These are phyloP conservation scores for Kodamaea hsintzibuensis DNA, from an alignment of 805 yeast species.

Conservation along the genomic window DNA sequence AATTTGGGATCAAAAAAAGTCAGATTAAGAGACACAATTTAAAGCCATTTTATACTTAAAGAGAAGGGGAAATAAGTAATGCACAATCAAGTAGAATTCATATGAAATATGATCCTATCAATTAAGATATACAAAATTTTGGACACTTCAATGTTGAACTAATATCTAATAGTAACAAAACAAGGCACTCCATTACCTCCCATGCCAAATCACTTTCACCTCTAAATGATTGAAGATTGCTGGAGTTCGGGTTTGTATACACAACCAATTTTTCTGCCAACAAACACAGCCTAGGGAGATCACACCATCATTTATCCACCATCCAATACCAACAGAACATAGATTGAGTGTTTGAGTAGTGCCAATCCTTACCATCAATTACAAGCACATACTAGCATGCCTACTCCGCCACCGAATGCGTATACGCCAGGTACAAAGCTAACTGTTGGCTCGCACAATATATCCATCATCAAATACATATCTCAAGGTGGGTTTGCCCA, in stretches of 20 bases:
- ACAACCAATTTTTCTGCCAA: neutral
- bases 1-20: no score
- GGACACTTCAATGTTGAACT: no score
- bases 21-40: neutral
- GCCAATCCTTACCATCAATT: neutral
- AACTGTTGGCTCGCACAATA: slow-evolving; percentile 81
- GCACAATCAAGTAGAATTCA: neutral
- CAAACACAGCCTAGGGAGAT: neutral
- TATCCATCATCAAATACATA: slow-evolving; percentile 66
- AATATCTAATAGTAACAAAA: neutral
- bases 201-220: neutral
- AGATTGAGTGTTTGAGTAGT: neutral
- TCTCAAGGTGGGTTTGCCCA: slow-evolving; percentile 96
- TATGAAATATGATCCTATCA: neutral
- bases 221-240: neutral
- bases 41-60: neutral
- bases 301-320: neutral
- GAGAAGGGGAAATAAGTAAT: neutral
- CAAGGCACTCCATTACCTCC: neutral
- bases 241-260: neutral
- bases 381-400: slow-evolving; percentile 14
- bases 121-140: no score
- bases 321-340: neutral
- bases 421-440: slow-evolving; percentile 75
- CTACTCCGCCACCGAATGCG: slow-evolving; percentile 57